Percentiles rank a stretch among this genome's conserved stretches.
These are phyloP conservation scores for Lagenidium giganteum DNA, from an alignment of 352 stramenopile genomes.

Conservation along the genomic window DNA sequence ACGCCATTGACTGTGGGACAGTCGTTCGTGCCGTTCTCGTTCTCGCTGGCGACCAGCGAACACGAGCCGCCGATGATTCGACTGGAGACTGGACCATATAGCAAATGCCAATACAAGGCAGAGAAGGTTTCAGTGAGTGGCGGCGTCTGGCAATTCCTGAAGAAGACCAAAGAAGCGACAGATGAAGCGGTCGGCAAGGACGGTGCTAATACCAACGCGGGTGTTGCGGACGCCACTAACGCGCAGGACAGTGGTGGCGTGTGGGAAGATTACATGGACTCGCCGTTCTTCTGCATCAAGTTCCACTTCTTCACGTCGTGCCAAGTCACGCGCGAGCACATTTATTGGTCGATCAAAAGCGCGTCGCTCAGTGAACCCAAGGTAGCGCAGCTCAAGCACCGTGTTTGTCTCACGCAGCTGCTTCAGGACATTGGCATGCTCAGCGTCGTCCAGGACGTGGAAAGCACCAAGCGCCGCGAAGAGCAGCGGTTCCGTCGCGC, in stretches of 20 bases:
- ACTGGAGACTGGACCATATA: constrained; percentile 57
- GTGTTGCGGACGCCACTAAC: too few species aligned
- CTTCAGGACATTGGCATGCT: constrained; percentile 58
- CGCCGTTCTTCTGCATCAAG: constrained; percentile 50
- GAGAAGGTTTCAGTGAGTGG: constrained; percentile 46
- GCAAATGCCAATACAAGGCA: constrained; percentile 65
- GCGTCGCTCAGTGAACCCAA: constrained; percentile 58
- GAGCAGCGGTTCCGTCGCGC: constrained; percentile 30
- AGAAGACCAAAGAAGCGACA: constrained; percentile 21
- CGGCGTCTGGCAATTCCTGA: constrained; percentile 43
- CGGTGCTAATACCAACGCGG: neutral
- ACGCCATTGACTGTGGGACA: constrained; percentile 28
- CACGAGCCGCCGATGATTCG: constrained; percentile 34
- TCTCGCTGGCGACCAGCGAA: constrained; percentile 42
- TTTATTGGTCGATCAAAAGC: constrained; percentile 65
- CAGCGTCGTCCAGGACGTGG: constrained; percentile 22
- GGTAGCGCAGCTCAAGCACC: constrained; percentile 55
- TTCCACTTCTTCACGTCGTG: constrained; percentile 73
- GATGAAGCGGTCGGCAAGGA: constrained; percentile 3
- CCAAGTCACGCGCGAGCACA: constrained; percentile 67
- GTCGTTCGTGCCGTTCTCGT: constrained; percentile 42
- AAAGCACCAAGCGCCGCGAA: constrained; percentile 5
- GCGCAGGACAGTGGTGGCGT: constrained; percentile 5
- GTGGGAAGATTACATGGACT: constrained; percentile 70
- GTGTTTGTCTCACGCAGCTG: constrained; percentile 51